Evolutionary conservation across 345 rosid species (phyloP).

Genomic region (Nasturtium officinale): DNA sequence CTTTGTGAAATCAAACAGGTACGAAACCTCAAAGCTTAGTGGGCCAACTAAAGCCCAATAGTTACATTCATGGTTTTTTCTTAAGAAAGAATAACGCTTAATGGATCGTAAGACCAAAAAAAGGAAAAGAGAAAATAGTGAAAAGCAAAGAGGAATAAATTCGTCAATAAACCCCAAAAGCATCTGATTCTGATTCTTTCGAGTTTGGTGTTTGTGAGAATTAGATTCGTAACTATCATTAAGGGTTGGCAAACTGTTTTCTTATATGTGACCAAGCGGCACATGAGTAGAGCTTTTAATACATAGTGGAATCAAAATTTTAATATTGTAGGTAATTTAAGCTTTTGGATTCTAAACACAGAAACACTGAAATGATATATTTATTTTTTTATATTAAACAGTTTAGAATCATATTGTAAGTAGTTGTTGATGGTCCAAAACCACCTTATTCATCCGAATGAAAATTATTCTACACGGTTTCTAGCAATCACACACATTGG

Average conservation of each 20-base stretch:
- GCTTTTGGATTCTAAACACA: background rate
- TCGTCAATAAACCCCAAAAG: slow-evolving; percentile 26
- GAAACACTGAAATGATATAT: no score
- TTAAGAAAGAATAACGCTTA: background rate
- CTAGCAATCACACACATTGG: slow-evolving; percentile 30
- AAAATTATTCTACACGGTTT: slow-evolving; percentile 31
- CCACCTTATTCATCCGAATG: slow-evolving; percentile 4
- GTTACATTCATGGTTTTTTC: background rate
- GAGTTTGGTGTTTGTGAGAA: slow-evolving; percentile 32
- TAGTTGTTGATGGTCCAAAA: slow-evolving; percentile 15
- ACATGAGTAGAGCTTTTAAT: background rate
- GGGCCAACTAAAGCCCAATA: slow-evolving; percentile 31
- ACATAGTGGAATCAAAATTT: background rate
- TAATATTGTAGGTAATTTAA: background rate
- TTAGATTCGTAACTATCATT: slow-evolving; percentile 35
- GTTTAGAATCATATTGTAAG: background rate
- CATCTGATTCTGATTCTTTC: slow-evolving; percentile 35
- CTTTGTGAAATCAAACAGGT: background rate
- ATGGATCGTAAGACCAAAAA: background rate
- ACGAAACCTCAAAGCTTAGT: background rate
- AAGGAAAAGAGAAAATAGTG: background rate
- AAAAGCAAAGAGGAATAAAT: slow-evolving; percentile 38
- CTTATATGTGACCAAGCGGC: background rate
- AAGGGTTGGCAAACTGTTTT: slow-evolving; percentile 18
- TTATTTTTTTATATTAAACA: background rate